A percentile compares a stretch with the other conserved stretches of the same genome.
Conservation (phyloP, 2,329 filamentous ascomycete genomes). For the Atkinsonella hypoxylon region DNA sequence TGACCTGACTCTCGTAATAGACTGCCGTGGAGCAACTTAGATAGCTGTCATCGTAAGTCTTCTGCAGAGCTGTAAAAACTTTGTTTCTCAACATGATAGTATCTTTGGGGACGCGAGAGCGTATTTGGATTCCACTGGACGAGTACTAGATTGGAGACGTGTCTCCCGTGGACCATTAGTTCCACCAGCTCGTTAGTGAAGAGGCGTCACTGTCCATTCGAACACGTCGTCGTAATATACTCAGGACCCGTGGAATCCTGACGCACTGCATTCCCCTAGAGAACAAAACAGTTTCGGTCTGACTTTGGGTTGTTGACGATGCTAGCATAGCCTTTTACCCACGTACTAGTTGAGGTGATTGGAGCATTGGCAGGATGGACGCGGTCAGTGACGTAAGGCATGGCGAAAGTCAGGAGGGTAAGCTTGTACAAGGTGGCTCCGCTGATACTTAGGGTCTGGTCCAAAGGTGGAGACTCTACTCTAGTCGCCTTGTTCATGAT, state of each 20-base stretch:
- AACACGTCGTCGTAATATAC: not conserved
- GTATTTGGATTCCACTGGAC: not conserved
- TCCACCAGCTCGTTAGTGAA: not conserved
- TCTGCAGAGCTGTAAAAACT: conserved; percentile 66
- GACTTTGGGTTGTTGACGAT: not conserved
- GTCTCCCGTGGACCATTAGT: not conserved
- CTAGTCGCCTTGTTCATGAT: no score
- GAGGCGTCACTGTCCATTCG: not conserved
- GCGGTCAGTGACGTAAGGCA: conserved; percentile 3
- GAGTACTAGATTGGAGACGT: not conserved
- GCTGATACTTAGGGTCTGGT: no score
- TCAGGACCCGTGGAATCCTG: not conserved
- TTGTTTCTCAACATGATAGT: conserved; percentile 41
- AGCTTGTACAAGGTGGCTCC: no score
- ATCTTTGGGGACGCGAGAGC: not conserved
- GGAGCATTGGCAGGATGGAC: not conserved
- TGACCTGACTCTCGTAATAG: conserved; percentile 86
- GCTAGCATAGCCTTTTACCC: not conserved
- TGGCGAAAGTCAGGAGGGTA: not conserved
- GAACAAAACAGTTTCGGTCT: not conserved
- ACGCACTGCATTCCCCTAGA: not conserved
- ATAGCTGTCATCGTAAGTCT: conserved; percentile 96
- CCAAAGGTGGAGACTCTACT: no score
- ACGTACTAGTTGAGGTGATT: not conserved
- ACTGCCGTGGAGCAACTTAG: conserved; percentile 89